Evolutionary conservation across 1,139 yeast species (phyloP), one percentile per base, ranked within the genome.

Genomic region (Diutina rugosa): DNA sequence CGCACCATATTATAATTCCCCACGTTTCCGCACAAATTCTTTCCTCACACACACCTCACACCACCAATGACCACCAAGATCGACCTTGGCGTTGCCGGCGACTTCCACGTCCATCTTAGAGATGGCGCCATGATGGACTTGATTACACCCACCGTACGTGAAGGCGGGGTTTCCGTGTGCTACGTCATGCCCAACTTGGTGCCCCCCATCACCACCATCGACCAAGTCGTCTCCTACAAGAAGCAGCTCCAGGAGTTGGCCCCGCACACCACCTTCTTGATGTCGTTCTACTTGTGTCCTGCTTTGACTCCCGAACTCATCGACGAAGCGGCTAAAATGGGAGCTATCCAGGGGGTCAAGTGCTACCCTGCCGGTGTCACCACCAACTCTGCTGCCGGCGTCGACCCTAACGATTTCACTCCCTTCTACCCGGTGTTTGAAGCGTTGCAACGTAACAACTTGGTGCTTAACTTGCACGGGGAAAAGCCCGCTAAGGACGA

Each of bases 361-460:
- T 90, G 97, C 69, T 93, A 95, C 67, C 99, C 99, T 38, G 97
- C 98, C 1, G 99, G 99, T 55, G 99, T 95, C 44, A 93, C 99
- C 14, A 93, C 99, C 55, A 95, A 93, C 72, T 89, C 97, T 7
- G 72, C 80, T 56, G 89, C 85, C n/a, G 99, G 99, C 52, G 97
- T 93, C 45, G 93, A 87, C 68, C 95, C 95, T 32, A 89, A 90
- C 63, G 96, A 93, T 65, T 93, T 93, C 69, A 80, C 85, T 56
- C 83, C 80, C 4, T 95, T 90, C 66, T 93, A 90, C 68, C 96
- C 97, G 4, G 78, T 93, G 10, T 93, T 93, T 67, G 79, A 86
- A 64, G 96, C 89, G 21, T 85, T 93, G 91, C 87, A 93, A 70
- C 78, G 81, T 61, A 80, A 87, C 59, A 79, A 81, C 56, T 72